Conservation (phyloP, 129 eudicot species). For the Helichrysum umbraculigerum region DNA sequence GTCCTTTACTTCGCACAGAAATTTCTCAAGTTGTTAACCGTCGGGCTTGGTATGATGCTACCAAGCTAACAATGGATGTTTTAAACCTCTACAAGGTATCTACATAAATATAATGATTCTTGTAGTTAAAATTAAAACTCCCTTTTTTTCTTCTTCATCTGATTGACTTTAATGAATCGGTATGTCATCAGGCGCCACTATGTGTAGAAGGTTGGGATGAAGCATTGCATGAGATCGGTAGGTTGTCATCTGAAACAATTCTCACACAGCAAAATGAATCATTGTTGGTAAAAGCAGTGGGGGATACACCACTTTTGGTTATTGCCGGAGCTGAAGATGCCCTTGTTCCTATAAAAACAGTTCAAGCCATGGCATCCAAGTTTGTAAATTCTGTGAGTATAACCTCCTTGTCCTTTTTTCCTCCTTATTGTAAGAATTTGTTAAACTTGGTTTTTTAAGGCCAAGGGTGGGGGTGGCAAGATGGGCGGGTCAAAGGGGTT, state of each 20-base stretch:
- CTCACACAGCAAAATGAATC: slow-evolving; percentile 60
- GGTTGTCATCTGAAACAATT: slow-evolving; percentile 77
- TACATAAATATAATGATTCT: not conserved
- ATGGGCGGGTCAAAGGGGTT: not conserved
- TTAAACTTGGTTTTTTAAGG: not conserved
- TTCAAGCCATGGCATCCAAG: slow-evolving; percentile 85
- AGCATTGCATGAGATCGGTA: slow-evolving; percentile 90
- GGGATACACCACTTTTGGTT: slow-evolving; percentile 67
- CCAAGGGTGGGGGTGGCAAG: not conserved
- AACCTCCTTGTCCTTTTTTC: not conserved
- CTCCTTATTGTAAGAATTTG: not conserved
- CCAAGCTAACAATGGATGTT: slow-evolving; percentile 85
- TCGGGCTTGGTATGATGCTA: slow-evolving; percentile 96
- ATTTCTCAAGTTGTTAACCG: slow-evolving; percentile 88
- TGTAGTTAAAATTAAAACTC: not conserved
- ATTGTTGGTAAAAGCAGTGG: slow-evolving; percentile 63
- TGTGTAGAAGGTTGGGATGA: slow-evolving; percentile 95
- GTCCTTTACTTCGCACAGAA: slow-evolving; percentile 85
- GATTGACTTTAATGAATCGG: not conserved
- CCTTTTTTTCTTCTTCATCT: not conserved
- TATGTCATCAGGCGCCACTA: slow-evolving; percentile 72
- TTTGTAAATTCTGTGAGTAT: slow-evolving; percentile 86
- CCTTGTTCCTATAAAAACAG: slow-evolving; percentile 68
- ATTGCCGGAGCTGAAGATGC: slow-evolving; percentile 97
- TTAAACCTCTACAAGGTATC: slow-evolving; percentile 84